These are phyloP conservation scores for Pyrenochaeta sp. DNA, from an alignment of 2,329 filamentous ascomycete genomes.

Conservation along the genomic window DNA sequence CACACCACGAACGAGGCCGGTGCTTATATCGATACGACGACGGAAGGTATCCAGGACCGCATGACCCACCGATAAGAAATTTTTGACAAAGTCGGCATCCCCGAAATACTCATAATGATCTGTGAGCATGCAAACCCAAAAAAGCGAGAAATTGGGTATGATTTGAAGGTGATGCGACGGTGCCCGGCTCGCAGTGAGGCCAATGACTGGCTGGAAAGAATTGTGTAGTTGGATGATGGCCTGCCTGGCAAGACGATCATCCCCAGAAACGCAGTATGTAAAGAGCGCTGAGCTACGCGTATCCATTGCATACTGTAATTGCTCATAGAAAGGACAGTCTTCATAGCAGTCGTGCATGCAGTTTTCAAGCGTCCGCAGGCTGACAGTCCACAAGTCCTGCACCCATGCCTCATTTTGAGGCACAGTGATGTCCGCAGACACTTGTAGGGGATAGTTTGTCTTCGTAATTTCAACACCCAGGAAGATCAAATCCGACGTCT, in stretches of 20 bases:
- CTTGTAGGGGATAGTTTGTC: not conserved
- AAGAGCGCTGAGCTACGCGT: too few species aligned
- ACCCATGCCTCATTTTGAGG: not conserved
- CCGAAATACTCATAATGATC: conserved; percentile 51
- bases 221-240: conserved; percentile 28
- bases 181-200: conserved; percentile 48
- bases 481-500: not conserved
- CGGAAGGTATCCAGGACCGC: not conserved
- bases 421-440: not conserved
- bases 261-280: conserved; percentile 35
- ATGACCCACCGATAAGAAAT: not conserved
- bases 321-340: conserved; percentile 42
- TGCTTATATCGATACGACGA: not conserved
- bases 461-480: not conserved
- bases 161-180: conserved; percentile 44
- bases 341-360: conserved; percentile 45
- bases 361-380: conserved; percentile 44
- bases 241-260: conserved; percentile 35
- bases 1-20: not conserved
- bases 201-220: conserved; percentile 26
- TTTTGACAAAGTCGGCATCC: conserved; percentile 33
- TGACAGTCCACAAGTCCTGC: conserved; percentile 29
- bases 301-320: conserved; percentile 30
- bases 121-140: conserved; percentile 48
- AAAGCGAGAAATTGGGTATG: conserved; percentile 44